These are phyloP conservation scores for Phyllosticta citribraziliensis DNA, from an alignment of 2,329 filamentous ascomycete species.

Conservation along the genomic window DNA sequence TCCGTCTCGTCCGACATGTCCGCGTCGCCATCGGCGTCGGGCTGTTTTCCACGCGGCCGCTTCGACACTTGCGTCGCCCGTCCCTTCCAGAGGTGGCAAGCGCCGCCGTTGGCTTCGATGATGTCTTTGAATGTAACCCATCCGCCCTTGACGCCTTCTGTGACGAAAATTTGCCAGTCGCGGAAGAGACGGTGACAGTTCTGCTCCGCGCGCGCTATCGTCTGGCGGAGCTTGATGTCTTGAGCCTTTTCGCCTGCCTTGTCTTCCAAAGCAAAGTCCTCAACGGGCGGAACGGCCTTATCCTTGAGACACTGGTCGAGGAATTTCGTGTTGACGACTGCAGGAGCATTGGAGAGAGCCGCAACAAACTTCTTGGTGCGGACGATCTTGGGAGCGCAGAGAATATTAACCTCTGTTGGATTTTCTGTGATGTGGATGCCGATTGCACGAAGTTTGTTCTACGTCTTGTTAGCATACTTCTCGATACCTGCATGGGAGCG, in stretches of 20 bases:
- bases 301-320: slow-evolving; percentile 67
- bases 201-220: slow-evolving; percentile 59
- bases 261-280: slow-evolving; percentile 62
- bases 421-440: slow-evolving; percentile 76
- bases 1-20: slow-evolving; percentile 47
- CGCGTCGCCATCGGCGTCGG: slow-evolving; percentile 21
- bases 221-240: slow-evolving; percentile 57
- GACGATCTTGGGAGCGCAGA: slow-evolving; percentile 78
- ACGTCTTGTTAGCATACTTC: background rate
- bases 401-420: slow-evolving; percentile 65
- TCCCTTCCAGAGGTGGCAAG: slow-evolving; percentile 67
- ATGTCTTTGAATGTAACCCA: slow-evolving; percentile 79
- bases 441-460: slow-evolving; percentile 73
- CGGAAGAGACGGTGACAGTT: slow-evolving; percentile 70
- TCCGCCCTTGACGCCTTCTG: slow-evolving; percentile 67
- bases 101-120: slow-evolving; percentile 78
- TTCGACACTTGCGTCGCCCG: slow-evolving; percentile 51
- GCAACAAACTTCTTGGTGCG: slow-evolving; percentile 91
- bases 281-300: slow-evolving; percentile 52
- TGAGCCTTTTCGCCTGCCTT: slow-evolving; percentile 61
- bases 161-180: slow-evolving; percentile 75
- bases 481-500: slow-evolving; percentile 21
- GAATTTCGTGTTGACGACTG: slow-evolving; percentile 67
- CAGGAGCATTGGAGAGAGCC: slow-evolving; percentile 70
- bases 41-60: slow-evolving; percentile 16